Evolutionary conservation across 2,329 filamentous ascomycete species (phyloP).

Genomic region (Cladosporium sp.): DNA sequence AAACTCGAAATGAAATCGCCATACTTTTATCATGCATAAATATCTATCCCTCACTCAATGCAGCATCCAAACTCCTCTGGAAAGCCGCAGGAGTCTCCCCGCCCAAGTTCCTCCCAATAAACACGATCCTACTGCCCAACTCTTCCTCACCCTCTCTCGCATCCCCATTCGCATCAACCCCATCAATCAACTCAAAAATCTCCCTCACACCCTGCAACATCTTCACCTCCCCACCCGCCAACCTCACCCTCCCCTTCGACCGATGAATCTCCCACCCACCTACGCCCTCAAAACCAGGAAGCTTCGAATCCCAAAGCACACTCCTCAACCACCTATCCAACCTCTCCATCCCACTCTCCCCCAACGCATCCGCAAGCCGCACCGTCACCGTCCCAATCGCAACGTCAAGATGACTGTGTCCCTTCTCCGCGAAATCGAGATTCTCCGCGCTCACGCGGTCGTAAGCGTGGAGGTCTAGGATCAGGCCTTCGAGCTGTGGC

Average conservation of each 20-base stretch:
- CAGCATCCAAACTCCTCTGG: slow-evolving; percentile 34
- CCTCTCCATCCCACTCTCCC: slow-evolving; percentile 55
- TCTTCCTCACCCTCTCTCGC: slow-evolving; percentile 14
- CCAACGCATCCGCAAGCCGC: slow-evolving; percentile 60
- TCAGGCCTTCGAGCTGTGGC: slow-evolving; percentile 77
- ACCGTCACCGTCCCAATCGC: slow-evolving; percentile 84
- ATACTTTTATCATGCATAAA: not conserved
- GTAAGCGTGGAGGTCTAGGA: slow-evolving; percentile 92
- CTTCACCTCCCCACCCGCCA: slow-evolving; percentile 66
- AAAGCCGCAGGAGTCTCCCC: slow-evolving; percentile 26
- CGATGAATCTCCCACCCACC: slow-evolving; percentile 77
- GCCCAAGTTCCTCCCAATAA: slow-evolving; percentile 39
- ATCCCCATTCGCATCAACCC: not conserved
- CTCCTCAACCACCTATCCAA: slow-evolving; percentile 82
- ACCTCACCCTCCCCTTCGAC: slow-evolving; percentile 75
- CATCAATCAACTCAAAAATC: slow-evolving; percentile 85
- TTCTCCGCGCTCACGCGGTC: slow-evolving; percentile 69
- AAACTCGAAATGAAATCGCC: too few species aligned
- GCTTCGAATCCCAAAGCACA: slow-evolving; percentile 72
- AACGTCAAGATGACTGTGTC: slow-evolving; percentile 88
- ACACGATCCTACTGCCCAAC: slow-evolving; percentile 36
- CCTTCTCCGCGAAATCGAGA: slow-evolving; percentile 71
- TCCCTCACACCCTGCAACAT: slow-evolving; percentile 91
- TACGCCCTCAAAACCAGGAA: slow-evolving; percentile 26
- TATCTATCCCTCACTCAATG: slow-evolving; percentile 4